These are phyloP conservation scores for Mimosa bimucronata DNA, from an alignment of 306 rosid genomes.

Conservation along the genomic window DNA sequence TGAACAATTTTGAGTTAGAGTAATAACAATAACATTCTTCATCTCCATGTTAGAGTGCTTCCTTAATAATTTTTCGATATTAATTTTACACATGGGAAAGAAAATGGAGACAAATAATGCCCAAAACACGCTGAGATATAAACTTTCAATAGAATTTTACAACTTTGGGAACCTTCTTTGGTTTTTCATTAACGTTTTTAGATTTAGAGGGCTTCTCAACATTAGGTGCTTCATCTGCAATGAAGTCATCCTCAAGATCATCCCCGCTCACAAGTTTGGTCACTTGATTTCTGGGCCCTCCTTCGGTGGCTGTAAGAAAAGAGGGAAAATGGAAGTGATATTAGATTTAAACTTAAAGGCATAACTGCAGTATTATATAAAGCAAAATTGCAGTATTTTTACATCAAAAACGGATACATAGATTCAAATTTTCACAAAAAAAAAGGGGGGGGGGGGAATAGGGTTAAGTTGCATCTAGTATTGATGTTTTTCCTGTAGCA, in stretches of 20 bases:
- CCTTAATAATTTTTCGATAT: not conserved
- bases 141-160: conserved; percentile 65
- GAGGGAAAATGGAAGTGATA: conserved; percentile 15
- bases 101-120: conserved; percentile 28
- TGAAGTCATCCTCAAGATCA: conserved; percentile 88
- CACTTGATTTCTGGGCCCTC: conserved; percentile 51
- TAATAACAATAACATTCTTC: not conserved
- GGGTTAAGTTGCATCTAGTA: too few species aligned
- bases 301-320: conserved; percentile 51
- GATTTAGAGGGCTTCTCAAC: conserved; percentile 46
- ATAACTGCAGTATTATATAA: not conserved
- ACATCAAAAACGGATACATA: conserved; percentile 8
- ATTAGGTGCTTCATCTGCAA: conserved; percentile 38
- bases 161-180: conserved; percentile 71
- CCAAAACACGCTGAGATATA: conserved; percentile 4
- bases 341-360: not conserved
- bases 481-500: too few species aligned
- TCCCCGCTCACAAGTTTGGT: conserved; percentile 79
- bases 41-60: not conserved
- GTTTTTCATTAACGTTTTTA: conserved; percentile 43
- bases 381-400: conserved; percentile 24
- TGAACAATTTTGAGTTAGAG: not conserved
- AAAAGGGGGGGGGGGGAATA: not conserved
- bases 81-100: not conserved
- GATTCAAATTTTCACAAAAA: not conserved